Conservation (phyloP, 2,329 filamentous ascomycete species). For the Hypocreales sp. region DNA sequence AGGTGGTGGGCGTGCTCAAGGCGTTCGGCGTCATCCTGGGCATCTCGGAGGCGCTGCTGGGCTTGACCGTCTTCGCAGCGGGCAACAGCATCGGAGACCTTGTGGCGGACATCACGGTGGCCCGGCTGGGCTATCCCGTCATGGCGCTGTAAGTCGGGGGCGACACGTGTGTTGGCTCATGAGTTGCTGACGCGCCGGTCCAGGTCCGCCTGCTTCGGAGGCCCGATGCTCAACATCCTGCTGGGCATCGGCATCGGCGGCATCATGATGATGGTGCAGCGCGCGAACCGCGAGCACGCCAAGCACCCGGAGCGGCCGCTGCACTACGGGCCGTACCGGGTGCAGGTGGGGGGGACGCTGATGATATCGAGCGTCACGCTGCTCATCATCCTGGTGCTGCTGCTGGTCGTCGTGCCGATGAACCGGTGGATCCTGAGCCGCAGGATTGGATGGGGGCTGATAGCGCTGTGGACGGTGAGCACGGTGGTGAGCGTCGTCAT, state of each 20-base stretch:
- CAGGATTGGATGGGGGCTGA: slow-evolving; percentile 66
- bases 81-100: slow-evolving; percentile 91
- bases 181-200: too few species aligned
- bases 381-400: slow-evolving; percentile 59
- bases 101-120: slow-evolving; percentile 88
- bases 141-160: slow-evolving; percentile 57
- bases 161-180: not conserved
- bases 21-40: slow-evolving; percentile 80
- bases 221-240: slow-evolving; percentile 93
- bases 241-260: slow-evolving; percentile 88
- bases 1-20: slow-evolving; percentile 91
- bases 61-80: slow-evolving; percentile 89
- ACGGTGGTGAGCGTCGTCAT: slow-evolving; percentile 70
- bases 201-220: slow-evolving; percentile 87
- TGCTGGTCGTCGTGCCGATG: slow-evolving; percentile 68
- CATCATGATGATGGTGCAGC: slow-evolving; percentile 67
- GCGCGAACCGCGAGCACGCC: slow-evolving; percentile 47
- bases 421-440: slow-evolving; percentile 78
- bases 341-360: slow-evolving; percentile 72
- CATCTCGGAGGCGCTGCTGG: slow-evolving; percentile 89
- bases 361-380: slow-evolving; percentile 76
- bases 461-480: slow-evolving; percentile 66
- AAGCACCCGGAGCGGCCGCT: slow-evolving; percentile 52
- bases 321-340: slow-evolving; percentile 61
- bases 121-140: slow-evolving; percentile 82